Evolutionary conservation across 495 filamentous ascomycete species (phyloP).

Genomic region (Talaromyces thailandensis): DNA sequence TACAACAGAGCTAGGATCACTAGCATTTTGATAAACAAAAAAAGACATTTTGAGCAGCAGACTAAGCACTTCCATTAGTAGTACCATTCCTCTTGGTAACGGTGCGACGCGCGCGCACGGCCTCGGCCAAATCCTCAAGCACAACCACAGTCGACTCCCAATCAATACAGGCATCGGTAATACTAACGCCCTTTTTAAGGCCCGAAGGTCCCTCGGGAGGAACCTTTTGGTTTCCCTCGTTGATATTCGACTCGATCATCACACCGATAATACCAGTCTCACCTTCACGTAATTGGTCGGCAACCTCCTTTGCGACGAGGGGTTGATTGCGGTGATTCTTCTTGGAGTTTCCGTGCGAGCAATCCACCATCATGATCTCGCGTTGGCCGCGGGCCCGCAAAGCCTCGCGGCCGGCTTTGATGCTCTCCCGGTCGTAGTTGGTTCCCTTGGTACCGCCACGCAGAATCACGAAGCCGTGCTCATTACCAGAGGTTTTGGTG

Average conservation of each 20-base stretch:
- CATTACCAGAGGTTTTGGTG: constrained; percentile 83
- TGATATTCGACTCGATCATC: constrained; percentile 98
- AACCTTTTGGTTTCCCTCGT: constrained; percentile 92
- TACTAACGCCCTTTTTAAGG: constrained; percentile 87
- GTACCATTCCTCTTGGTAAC: constrained; percentile 22
- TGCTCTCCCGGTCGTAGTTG: constrained; percentile 83
- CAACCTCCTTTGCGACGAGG: constrained; percentile 72
- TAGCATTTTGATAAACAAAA: background rate
- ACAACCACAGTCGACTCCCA: constrained; percentile 84
- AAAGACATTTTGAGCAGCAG: background rate
- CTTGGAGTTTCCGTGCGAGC: constrained; percentile 73
- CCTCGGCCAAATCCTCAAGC: constrained; percentile 77
- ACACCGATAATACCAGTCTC: constrained; percentile 87
- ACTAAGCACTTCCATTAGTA: constrained; percentile 18
- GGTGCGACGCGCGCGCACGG: constrained; percentile 65
- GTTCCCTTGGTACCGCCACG: constrained; percentile 88
- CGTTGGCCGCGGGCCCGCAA: constrained; percentile 78
- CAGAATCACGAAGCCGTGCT: constrained; percentile 95
- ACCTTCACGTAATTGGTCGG: constrained; percentile 77
- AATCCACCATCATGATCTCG: constrained; percentile 94
- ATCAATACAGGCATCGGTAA: constrained; percentile 95
- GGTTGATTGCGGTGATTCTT: constrained; percentile 81
- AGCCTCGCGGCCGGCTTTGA: constrained; percentile 68
- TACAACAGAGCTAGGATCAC: background rate
- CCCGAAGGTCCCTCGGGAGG: constrained; percentile 69